phyloP scores from a whole-genome alignment of 2,329 filamentous ascomycete genomes.

The Exophiala oligosperma region DNA sequence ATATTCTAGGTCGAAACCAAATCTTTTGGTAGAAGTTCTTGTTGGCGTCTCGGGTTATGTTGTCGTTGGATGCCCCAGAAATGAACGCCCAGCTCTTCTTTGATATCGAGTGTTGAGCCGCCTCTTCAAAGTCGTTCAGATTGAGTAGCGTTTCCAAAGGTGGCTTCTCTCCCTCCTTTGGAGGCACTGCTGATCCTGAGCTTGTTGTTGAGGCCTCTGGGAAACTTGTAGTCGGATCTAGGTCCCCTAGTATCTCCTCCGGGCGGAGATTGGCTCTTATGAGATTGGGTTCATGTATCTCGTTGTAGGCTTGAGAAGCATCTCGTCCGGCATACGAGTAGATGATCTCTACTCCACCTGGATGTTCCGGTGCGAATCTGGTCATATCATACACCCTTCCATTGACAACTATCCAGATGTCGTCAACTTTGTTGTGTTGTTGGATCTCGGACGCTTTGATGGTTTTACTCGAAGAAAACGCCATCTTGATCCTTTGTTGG shows the following conservation, averaged over 20 bases:
- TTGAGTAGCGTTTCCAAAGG: constrained; percentile 23
- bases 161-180: constrained; percentile 29
- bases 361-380: constrained; percentile 62
- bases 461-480: background rate
- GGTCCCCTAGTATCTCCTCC: constrained; percentile 9
- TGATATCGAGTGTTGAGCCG: constrained; percentile 17
- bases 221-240: constrained; percentile 11
- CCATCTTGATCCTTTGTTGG: background rate
- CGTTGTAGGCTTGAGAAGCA: constrained; percentile 46
- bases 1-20: constrained; percentile 47
- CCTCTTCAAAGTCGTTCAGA: constrained; percentile 24
- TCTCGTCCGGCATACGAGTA: constrained; percentile 48
- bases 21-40: constrained; percentile 41
- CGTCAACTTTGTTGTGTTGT: constrained; percentile 46
- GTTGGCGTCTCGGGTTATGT: constrained; percentile 22
- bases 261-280: constrained; percentile 40
- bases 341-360: constrained; percentile 55
- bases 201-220: constrained; percentile 7
- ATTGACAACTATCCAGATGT: constrained; percentile 70
- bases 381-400: constrained; percentile 67
- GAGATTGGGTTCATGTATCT: constrained; percentile 41
- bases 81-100: constrained; percentile 33
- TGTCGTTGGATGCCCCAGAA: constrained; percentile 29
- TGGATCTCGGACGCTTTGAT: constrained; percentile 11
- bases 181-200: background rate